Percentiles rank a stretch among this genome's conserved stretches.
These are phyloP conservation scores for Aspergillus carlsbadensis DNA, from an alignment of 495 filamentous ascomycete genomes.

Conservation along the genomic window DNA sequence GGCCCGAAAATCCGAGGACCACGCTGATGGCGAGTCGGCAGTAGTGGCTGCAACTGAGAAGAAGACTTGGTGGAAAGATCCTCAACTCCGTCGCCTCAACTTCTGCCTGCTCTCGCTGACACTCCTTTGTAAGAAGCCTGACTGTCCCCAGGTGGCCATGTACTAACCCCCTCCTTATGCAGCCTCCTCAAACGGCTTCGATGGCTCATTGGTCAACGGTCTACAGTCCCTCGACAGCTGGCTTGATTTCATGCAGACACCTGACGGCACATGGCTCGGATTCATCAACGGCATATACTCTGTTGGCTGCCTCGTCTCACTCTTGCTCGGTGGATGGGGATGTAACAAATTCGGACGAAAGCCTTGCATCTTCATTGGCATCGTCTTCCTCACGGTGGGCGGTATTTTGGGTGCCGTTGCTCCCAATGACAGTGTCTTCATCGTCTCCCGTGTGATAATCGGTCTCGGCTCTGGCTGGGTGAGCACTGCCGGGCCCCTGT, in stretches of 20 bases:
- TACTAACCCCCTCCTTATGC: background rate
- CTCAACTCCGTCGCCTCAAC: background rate
- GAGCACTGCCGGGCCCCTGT: conserved; percentile 56
- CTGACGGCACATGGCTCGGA: conserved; percentile 21
- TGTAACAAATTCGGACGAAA: conserved; percentile 6
- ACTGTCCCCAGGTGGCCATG: background rate
- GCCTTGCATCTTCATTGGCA: conserved; percentile 55
- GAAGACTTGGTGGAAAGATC: background rate
- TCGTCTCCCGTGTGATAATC: conserved; percentile 57
- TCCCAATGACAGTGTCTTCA: conserved; percentile 49
- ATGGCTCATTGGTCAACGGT: conserved; percentile 25
- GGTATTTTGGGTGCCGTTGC: conserved; percentile 53
- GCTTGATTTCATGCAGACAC: conserved; percentile 18
- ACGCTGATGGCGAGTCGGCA: background rate
- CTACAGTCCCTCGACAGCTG: conserved; percentile 20
- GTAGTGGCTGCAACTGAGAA: background rate
- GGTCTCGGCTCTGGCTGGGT: conserved; percentile 60
- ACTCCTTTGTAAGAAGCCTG: background rate
- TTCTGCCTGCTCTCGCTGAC: background rate
- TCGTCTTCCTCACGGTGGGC: conserved; percentile 58
- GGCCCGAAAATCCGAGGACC: background rate
- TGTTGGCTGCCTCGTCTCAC: conserved; percentile 13
- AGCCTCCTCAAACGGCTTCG: conserved; percentile 21
- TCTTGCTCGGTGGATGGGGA: background rate
- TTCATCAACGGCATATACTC: conserved; percentile 22